Base-by-base conservation (phyloP, 2,329 filamentous ascomycete genomes). In the Diaporthe velutina region DNA sequence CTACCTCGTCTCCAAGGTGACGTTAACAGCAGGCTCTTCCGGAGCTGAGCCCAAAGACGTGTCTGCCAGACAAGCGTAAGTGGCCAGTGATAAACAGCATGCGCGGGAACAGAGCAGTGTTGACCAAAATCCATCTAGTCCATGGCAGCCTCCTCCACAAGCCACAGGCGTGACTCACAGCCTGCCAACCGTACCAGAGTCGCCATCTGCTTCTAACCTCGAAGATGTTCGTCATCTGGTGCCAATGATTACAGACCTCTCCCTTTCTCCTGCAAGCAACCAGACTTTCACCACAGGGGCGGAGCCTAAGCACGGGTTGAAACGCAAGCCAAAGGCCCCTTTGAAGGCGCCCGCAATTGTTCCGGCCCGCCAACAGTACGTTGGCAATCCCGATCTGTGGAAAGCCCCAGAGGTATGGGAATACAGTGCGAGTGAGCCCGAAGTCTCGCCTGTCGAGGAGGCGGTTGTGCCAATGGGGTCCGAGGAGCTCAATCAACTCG, bases 1-100 rank as follows among this genome's bases (percentile, higher is more conserved):
- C 64, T 80, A 83, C 22, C 71, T 83, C 5, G 74, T 83, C 10
- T 83, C 82, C 10, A 80, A 85, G 61, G 81, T 85, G 42, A 81
- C 82, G 33, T 85, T 88, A 33, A 83, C 80, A 10, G 80, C 80
- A 6, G 78, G 82, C 64, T 28, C 67, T 50, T n/a, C 61, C 22
- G 45, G 48, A 6, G 13, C 35, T 0, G 60, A 25, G n/a, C 54
- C 30, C 30, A 74, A 73, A 5, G 64, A 67, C 2, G 4, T 54
- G n/a, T 48, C 73, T 19, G n/a, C 45, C 19, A 73, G 28, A 35
- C 38, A 54, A 17, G 38, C 45, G 74, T 76, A 35, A 72, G 67
- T 70, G 8, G 38, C 3, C 7, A 4, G 9, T n/a, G 17, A n/a
- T 17, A 5, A 9, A 5, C 42, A 2, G 15, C 8, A 19, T 25